Percentiles rank a stretch among this genome's conserved stretches.
These are phyloP conservation scores for Apiospora rasikravindrae DNA, from an alignment of 2,329 filamentous ascomycete genomes.

Conservation along the genomic window DNA sequence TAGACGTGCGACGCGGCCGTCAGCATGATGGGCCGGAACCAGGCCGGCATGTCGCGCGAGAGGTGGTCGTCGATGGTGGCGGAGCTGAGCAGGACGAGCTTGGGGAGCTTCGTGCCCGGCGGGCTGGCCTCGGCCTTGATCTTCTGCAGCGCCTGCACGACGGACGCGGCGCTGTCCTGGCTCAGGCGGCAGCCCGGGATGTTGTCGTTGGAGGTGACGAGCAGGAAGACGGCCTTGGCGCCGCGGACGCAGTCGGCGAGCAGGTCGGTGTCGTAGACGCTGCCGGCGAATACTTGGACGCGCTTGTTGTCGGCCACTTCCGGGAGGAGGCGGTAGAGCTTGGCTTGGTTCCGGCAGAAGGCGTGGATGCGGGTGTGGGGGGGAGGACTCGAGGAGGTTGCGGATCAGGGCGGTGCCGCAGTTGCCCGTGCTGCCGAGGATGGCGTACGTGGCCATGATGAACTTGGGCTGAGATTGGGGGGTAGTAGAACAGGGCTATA, in stretches of 20 bases:
- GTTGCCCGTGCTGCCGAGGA: conserved; percentile 51
- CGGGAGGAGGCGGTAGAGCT: conserved; percentile 44
- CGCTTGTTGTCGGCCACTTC: conserved; percentile 36
- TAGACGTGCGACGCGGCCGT: conserved; percentile 44
- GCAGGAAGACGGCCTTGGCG: conserved; percentile 45
- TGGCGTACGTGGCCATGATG: conserved; percentile 40
- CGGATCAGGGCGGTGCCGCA: conserved; percentile 48
- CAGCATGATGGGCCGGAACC: conserved; percentile 38
- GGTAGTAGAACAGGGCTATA: too few relatives aligned
- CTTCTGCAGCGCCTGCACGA: conserved; percentile 44
- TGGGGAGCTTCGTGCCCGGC: conserved; percentile 35
- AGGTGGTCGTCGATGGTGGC: conserved; percentile 48
- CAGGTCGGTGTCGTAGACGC: conserved; percentile 44
- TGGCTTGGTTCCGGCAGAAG: conserved; percentile 49
- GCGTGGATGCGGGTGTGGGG: conserved; percentile 43
- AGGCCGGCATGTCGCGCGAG: conserved; percentile 34
- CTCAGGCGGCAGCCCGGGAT: conserved; percentile 45
- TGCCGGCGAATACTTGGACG: conserved; percentile 48
- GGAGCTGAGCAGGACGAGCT: conserved; percentile 50
- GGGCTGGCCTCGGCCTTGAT: conserved; percentile 26
- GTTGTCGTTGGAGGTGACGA: conserved; percentile 49
- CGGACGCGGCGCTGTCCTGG: conserved; percentile 41
- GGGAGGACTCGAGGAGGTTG: conserved; percentile 39
- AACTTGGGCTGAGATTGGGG: too few relatives aligned
- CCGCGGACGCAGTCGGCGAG: conserved; percentile 43